phyloP scores from a whole-genome alignment of 257 asterid species.

The Solanum piurae region DNA sequence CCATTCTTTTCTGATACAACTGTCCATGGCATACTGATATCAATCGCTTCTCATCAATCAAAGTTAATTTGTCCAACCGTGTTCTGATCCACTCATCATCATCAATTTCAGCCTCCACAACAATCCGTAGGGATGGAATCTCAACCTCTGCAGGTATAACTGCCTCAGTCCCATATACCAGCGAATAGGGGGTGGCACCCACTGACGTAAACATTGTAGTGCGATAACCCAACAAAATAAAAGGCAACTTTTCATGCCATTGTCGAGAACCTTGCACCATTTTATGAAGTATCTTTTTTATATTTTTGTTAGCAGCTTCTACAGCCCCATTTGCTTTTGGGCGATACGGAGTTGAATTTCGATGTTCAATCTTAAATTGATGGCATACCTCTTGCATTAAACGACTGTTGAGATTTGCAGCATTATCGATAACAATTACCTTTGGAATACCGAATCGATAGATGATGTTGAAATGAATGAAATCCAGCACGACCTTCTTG shows the following conservation, averaged over 20 bases:
- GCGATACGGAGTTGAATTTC: fast-evolving
- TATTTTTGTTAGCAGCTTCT: too few relatives aligned
- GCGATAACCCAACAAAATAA: too few relatives aligned
- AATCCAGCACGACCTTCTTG: too few relatives aligned
- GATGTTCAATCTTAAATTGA: not conserved
- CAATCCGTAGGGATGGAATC: not conserved
- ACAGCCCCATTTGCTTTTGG: not conserved
- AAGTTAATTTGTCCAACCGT: too few relatives aligned
- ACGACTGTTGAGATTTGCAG: too few relatives aligned
- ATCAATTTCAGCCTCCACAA: not conserved
- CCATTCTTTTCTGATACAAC: not conserved
- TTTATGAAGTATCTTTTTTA: too few relatives aligned
- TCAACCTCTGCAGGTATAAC: not conserved
- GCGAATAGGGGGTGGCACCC: not conserved
- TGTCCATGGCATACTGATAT: not conserved
- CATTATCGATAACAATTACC: too few relatives aligned
- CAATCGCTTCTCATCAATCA: too few relatives aligned
- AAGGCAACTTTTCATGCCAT: not conserved
- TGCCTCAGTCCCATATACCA: not conserved
- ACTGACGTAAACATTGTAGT: too few relatives aligned
- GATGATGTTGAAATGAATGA: too few relatives aligned
- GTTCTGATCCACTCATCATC: not conserved
- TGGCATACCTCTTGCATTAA: not conserved
- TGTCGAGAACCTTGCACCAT: not conserved
- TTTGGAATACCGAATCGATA: too few relatives aligned